Evolutionary conservation across 208 protist genomes (phyloP), one percentile per base, ranked within the genome.

Genomic region (Leishmania braziliensis): DNA sequence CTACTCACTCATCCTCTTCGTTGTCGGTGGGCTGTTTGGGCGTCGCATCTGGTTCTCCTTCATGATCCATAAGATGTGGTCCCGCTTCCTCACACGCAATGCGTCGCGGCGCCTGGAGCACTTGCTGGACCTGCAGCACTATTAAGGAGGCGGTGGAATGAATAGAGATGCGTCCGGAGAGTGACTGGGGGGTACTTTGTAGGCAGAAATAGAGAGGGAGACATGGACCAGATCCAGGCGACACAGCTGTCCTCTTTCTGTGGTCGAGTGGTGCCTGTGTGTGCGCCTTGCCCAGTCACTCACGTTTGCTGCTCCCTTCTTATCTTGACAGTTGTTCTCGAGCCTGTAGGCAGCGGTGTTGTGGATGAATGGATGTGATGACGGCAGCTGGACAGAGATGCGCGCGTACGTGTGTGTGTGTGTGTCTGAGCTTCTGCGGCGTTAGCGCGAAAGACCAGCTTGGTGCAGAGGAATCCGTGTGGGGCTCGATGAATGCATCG

Each of bases 1-100:
- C 56, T 97, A 97, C 83, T 97, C 93, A 9, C 51, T 92, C 46
- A 88, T 97, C 56, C 86, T 97, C 10, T 93, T 95, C 79, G n/a
- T 87, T 63, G 88, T 90, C 72, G 93, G 91, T 39, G 85, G 86
- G n/a, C 36, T 93, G 72, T 97, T 97, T 83, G 92, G 92, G 10
- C 86, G 93, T 36, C 90, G 93, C 23, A 86, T 97, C 14, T 97
- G 93, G 93, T 97, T 97, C 75, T 92, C 90, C n/a, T 95, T 95
- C 54, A 97, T 97, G 93, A 90, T 97, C 77, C 90, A 94, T 78
- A 97, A 97, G 87, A 97, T 97, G 93, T 97, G 93, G 93, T 91
- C 88, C 2, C 92, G 93, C 65, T 94, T 95, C 63, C 81, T 97
- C 18, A 90, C 93, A 14, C 88, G 85, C 73, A 91, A 83, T 18